Percentiles rank a stretch among this genome's conserved stretches.
phyloP scores from a whole-genome alignment of 129 eudicot species.

The Pseudognaphalium luteoalbum region DNA sequence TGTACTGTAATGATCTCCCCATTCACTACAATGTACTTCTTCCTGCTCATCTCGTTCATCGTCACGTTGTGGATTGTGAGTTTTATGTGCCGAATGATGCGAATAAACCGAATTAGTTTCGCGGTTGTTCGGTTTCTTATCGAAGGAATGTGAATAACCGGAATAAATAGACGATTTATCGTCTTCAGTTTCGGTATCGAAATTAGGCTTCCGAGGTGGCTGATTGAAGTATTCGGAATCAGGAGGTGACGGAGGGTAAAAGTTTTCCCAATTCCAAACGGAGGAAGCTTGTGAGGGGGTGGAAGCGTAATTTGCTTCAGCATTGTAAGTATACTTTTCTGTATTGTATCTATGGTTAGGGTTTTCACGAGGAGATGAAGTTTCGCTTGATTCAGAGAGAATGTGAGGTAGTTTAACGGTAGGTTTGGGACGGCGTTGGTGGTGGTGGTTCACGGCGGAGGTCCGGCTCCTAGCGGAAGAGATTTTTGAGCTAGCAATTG shows the following conservation, averaged over 20 bases:
- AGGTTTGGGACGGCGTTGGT: slow-evolving; percentile 34
- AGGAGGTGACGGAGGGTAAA: slow-evolving; percentile 95
- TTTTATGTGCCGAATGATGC: slow-evolving; percentile 16
- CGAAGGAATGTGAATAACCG: slow-evolving; percentile 16
- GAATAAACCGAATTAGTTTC: slow-evolving; percentile 19
- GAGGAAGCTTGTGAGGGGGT: slow-evolving; percentile 89
- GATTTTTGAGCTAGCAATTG: slow-evolving; percentile 24
- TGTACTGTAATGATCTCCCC: slow-evolving; percentile 87
- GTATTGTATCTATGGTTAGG: slow-evolving; percentile 8
- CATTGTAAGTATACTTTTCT: slow-evolving; percentile 46
- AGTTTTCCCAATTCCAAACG: slow-evolving; percentile 93
- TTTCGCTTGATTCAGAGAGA: slow-evolving; percentile 69
- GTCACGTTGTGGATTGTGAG: slow-evolving; percentile 35
- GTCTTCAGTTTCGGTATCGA: slow-evolving; percentile 32
- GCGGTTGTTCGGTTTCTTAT: neutral
- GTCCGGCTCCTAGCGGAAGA: slow-evolving; percentile 13
- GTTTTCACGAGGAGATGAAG: slow-evolving; percentile 36
- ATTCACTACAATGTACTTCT: slow-evolving; percentile 89
- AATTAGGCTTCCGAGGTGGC: slow-evolving; percentile 19
- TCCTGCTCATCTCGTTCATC: slow-evolving; percentile 66
- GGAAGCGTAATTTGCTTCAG: slow-evolving; percentile 48
- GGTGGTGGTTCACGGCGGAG: slow-evolving; percentile 31
- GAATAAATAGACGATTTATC: slow-evolving; percentile 8
- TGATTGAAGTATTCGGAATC: slow-evolving; percentile 66
- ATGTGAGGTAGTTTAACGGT: slow-evolving; percentile 65